Conservation (phyloP, 768 basidiomycete species). For the Podaxis mareebaensis region DNA sequence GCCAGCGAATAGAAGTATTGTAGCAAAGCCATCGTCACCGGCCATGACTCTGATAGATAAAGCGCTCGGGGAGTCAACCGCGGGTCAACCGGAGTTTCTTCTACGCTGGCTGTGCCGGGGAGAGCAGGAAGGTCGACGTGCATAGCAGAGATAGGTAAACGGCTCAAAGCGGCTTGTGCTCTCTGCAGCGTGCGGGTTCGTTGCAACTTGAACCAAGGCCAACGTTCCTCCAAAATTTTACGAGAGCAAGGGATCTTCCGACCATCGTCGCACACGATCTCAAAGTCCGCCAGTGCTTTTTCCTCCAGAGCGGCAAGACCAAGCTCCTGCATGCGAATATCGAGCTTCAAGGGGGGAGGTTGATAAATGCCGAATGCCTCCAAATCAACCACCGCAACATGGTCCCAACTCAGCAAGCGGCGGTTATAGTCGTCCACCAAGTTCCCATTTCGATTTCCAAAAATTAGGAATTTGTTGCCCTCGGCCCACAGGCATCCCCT, state of each 20-base stretch:
- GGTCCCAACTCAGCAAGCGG: slow-evolving; percentile 87
- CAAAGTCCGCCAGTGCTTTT: slow-evolving; percentile 82
- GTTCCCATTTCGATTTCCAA: slow-evolving; percentile 87
- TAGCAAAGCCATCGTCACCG: slow-evolving; percentile 83
- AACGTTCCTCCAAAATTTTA: slow-evolving; percentile 83
- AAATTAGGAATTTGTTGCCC: slow-evolving; percentile 83
- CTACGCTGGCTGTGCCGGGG: slow-evolving; percentile 47
- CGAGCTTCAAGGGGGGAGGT: slow-evolving; percentile 67
- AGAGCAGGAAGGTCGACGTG: slow-evolving; percentile 65
- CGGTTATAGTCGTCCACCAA: slow-evolving; percentile 93
- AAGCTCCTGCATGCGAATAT: slow-evolving; percentile 77
- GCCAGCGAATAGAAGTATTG: slow-evolving; percentile 93
- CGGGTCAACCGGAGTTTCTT: slow-evolving; percentile 67
- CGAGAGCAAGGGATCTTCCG: slow-evolving; percentile 80
- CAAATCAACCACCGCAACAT: slow-evolving; percentile 86
- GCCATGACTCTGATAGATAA: slow-evolving; percentile 84
- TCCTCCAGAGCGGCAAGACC: slow-evolving; percentile 86
- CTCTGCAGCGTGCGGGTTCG: slow-evolving; percentile 56
- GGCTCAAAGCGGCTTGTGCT: slow-evolving; percentile 57
- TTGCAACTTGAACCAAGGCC: slow-evolving; percentile 93
- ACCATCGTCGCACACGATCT: slow-evolving; percentile 90
- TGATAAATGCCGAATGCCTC: slow-evolving; percentile 97
- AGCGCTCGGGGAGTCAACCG: slow-evolving; percentile 79
- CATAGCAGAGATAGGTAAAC: slow-evolving; percentile 60
- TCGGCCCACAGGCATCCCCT: slow-evolving; percentile 87